Evolutionary conservation across 2,329 filamentous ascomycete genomes (phyloP), one percentile per base, ranked within the genome.

Genomic region (Cladophialophora bantiana): DNA sequence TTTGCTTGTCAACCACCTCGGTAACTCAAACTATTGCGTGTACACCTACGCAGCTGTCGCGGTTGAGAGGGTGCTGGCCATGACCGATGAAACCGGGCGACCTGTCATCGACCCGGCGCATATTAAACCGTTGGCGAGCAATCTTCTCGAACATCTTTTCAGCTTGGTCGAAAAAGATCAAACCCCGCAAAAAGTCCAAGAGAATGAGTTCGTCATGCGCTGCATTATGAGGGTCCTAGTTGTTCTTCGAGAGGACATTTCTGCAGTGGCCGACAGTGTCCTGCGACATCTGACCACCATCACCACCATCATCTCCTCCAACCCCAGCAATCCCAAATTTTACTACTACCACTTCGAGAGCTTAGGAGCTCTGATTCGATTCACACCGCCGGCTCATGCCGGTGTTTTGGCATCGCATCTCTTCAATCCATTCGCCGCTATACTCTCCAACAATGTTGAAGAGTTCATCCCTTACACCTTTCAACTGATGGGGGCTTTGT

Each of bases 321-420:
- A 99, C 78, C 95, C 95, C 0, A 97, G 94, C 82, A 99, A 99
- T 79, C 95, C 95, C 1, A 88, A 93, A 12, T 99, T 99, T 82
- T 97, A 97, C 81, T 99, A 99, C 83, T 99, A 94, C 79, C 93
- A 97, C 77, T 99, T 99, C 70, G 95, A 99, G 81, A 92, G 93
- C 2, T 83, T 99, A 54, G 95, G 95, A 38, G 94, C 95, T 15
- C 84, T 99, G 56, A 91, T 98, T 64, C 88, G 89, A 76, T 88
- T 70, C 68, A 82, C 83, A 80, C 92, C 85, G 84, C 89, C 85
- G 80, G 92, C 84, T 76, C 90, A 81, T 68, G 83, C 85, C 2
- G 87, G 92, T 71, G 88, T 91, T 9, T 85, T 88, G 34, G 88
- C 97, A 75, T 85, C 89, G 67, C 88, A 89, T 65, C 84, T 99